Percentiles rank a stretch among this genome's conserved stretches.
These are phyloP conservation scores for Gloeopeniophorella convolvens DNA, from an alignment of 768 basidiomycete genomes.

Conservation along the genomic window DNA sequence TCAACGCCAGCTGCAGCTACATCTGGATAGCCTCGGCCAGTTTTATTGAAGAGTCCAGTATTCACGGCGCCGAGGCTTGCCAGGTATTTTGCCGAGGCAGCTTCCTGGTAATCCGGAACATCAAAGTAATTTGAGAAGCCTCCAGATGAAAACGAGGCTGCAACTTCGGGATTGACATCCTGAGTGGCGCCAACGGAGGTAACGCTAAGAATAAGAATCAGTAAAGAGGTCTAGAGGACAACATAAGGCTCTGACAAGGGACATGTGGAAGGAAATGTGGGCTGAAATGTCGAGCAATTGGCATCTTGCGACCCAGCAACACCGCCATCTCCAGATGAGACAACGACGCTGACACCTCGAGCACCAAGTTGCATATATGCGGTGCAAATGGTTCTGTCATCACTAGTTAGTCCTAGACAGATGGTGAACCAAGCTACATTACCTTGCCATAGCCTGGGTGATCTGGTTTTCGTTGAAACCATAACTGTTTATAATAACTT, in stretches of 20 bases:
- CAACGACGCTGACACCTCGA: too few relatives aligned
- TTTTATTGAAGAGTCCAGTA: constrained; percentile 17
- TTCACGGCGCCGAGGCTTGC: constrained; percentile 7
- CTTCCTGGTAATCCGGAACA: constrained; percentile 13
- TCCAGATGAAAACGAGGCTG: constrained; percentile 22
- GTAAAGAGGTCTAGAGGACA: background rate
- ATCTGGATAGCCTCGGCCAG: constrained; percentile 23
- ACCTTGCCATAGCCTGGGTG: constrained; percentile 24
- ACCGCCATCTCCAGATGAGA: constrained; percentile 21
- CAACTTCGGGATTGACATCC: constrained; percentile 24
- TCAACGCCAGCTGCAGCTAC: background rate
- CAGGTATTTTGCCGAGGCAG: constrained; percentile 14
- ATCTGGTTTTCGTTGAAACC: constrained; percentile 27
- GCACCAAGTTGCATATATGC: constrained; percentile 32
- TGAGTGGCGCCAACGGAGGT: constrained; percentile 26
- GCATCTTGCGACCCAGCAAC: constrained; percentile 14
- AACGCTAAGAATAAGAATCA: constrained; percentile 14
- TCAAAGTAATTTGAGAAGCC: too few relatives aligned
- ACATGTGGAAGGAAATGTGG: constrained; percentile 19
- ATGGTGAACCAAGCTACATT: constrained; percentile 1
- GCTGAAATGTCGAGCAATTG: constrained; percentile 11
- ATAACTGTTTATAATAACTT: constrained; percentile 29
- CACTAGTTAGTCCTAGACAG: background rate
- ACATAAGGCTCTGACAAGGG: constrained; percentile 19
- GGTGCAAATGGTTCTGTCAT: constrained; percentile 29